Conservation (phyloP, 129 eudicot species). For the Dittrichia graveolens region DNA sequence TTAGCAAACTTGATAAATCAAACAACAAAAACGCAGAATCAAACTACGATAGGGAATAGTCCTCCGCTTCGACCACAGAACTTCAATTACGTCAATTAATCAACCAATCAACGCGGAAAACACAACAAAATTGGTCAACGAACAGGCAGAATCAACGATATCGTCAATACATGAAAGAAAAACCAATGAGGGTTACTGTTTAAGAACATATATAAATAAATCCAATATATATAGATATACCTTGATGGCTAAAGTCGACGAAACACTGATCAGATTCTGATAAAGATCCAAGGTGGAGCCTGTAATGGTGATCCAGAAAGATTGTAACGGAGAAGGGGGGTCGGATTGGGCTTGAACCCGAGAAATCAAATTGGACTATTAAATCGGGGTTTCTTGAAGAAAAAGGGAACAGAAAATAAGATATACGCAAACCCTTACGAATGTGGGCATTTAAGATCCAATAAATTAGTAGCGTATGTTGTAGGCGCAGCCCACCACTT, state of each 20-base stretch:
- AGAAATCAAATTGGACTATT: slow-evolving; percentile 20
- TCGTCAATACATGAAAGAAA: not conserved
- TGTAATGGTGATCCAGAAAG: slow-evolving; percentile 37
- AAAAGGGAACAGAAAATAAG: not conserved
- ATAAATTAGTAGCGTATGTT: slow-evolving; percentile 24
- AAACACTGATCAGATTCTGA: slow-evolving; percentile 3
- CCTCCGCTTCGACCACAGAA: not conserved
- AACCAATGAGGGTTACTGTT: slow-evolving; percentile 14
- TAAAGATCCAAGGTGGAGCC: slow-evolving; percentile 28
- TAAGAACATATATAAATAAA: not conserved
- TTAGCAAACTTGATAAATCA: not conserved
- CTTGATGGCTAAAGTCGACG: slow-evolving; percentile 20
- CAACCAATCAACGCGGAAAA: not conserved
- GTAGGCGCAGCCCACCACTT: slow-evolving; percentile 29
- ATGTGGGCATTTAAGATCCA: slow-evolving; percentile 37
- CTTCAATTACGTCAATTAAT: not conserved
- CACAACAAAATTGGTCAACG: not conserved
- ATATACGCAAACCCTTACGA: not conserved
- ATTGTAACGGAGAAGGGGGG: slow-evolving; percentile 20
- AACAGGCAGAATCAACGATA: not conserved
- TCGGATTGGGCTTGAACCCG: slow-evolving; percentile 33
- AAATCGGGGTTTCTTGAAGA: not conserved
- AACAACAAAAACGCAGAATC: not conserved
- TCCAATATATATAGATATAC: slow-evolving; percentile 22
- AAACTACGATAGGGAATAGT: not conserved